Percentiles rank a stretch among this genome's conserved stretches.
Conservation (phyloP, 2,329 filamentous ascomycete species). For the Colletotrichum agaves region DNA sequence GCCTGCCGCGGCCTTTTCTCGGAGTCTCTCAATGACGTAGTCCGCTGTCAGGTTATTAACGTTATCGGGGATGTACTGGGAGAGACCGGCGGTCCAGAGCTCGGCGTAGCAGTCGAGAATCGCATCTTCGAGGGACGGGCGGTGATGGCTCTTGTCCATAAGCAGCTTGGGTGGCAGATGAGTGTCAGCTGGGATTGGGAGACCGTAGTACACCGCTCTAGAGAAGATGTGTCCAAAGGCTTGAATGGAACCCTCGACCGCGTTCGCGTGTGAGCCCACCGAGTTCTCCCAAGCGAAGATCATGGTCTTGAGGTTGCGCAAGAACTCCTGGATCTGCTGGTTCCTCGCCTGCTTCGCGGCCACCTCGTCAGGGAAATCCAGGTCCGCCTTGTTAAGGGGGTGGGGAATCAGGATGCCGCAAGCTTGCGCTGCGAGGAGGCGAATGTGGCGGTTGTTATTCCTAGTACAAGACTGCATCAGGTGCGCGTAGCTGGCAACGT, state of each 20-base stretch:
- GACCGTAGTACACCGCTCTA: conserved; percentile 56
- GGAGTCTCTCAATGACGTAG: conserved; percentile 70
- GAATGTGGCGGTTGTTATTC: conserved; percentile 77
- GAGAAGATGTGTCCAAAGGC: conserved; percentile 58
- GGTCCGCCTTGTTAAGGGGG: conserved; percentile 48
- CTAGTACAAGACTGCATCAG: conserved; percentile 68
- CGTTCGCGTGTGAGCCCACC: conserved; percentile 55
- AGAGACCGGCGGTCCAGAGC: conserved; percentile 58
- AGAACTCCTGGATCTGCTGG: conserved; percentile 23
- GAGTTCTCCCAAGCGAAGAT: conserved; percentile 55
- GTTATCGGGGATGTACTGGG: conserved; percentile 39
- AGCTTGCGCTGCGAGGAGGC: conserved; percentile 73
- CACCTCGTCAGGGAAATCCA: conserved; percentile 48
- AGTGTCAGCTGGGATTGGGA: conserved; percentile 42
- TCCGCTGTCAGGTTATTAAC: conserved; percentile 45
- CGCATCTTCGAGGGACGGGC: conserved; percentile 54
- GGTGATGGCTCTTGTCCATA: conserved; percentile 39
- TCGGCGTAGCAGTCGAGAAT: conserved; percentile 58
- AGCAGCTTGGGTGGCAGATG: conserved; percentile 48
- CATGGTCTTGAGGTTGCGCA: conserved; percentile 52
- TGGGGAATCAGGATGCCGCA: conserved; percentile 84
- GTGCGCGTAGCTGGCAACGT: conserved; percentile 59
- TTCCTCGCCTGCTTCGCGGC: conserved; percentile 42
- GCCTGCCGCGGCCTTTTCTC: conserved; percentile 78
- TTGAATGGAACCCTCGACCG: conserved; percentile 58